Evolutionary conservation across 169 alveolate species (phyloP).

Genomic region (Plasmodium malariae): DNA sequence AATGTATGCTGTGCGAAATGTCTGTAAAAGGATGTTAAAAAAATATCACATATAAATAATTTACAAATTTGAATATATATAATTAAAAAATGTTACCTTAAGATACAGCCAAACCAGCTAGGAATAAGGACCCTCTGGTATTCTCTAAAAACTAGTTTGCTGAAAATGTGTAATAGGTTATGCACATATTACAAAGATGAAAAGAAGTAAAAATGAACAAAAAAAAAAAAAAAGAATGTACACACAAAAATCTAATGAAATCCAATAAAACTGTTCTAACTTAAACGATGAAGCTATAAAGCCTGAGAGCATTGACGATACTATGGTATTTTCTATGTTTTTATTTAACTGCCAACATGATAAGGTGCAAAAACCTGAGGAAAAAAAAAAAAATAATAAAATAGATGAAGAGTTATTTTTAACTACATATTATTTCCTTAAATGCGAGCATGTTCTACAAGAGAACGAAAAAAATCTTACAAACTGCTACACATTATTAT

Average conservation of each 20-base stretch:
- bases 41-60: too few species aligned
- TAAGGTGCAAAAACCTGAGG: constrained; percentile 43
- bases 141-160: constrained; percentile 49
- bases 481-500: neutral
- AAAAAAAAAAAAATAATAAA: constrained; percentile 3
- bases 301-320: constrained; percentile 47
- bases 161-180: too few species aligned
- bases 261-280: constrained; percentile 3
- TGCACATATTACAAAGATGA: too few species aligned
- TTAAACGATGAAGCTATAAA: constrained; percentile 36
- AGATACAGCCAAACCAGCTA: constrained; percentile 54
- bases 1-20: too few species aligned
- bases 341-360: constrained; percentile 52
- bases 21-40: too few species aligned
- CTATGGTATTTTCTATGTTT: constrained; percentile 1
- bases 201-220: neutral
- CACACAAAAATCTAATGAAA: neutral
- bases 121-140: constrained; percentile 30
- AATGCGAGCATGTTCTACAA: neutral
- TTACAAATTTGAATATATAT: too few species aligned
- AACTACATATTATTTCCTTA: neutral
- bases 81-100: constrained; percentile 56
- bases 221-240: constrained; percentile 1
- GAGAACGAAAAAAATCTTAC: too few species aligned
- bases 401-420: too few species aligned